These are phyloP conservation scores for Ustilago xerochloae DNA, from an alignment of 1,284 basidiomycete species.

Conservation along the genomic window DNA sequence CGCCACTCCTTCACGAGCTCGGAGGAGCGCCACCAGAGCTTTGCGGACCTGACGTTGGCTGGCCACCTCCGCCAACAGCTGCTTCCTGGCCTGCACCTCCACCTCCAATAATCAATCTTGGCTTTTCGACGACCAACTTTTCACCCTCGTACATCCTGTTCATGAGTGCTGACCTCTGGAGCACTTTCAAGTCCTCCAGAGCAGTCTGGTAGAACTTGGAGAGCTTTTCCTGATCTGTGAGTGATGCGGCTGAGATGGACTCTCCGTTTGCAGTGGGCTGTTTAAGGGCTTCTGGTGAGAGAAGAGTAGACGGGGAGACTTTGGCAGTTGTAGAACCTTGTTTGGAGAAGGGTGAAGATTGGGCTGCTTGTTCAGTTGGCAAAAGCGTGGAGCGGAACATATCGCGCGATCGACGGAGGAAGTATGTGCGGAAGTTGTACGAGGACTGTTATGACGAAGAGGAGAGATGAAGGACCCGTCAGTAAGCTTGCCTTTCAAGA, in stretches of 20 bases:
- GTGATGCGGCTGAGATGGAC: constrained; percentile 38
- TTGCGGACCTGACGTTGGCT: constrained; percentile 40
- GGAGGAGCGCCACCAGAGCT: constrained; percentile 46
- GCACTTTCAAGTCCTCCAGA: constrained; percentile 60
- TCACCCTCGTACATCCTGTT: constrained; percentile 66
- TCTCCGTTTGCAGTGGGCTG: constrained; percentile 16
- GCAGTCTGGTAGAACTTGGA: constrained; percentile 57
- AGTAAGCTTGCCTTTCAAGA: not conserved
- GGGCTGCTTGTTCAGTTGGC: constrained; percentile 36
- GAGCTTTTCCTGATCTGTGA: constrained; percentile 46
- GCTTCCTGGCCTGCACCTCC: constrained; percentile 53
- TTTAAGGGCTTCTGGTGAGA: constrained; percentile 35
- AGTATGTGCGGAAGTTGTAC: constrained; percentile 68
- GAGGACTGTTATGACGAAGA: constrained; percentile 47
- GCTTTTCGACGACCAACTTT: constrained; percentile 65
- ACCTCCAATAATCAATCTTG: constrained; percentile 57
- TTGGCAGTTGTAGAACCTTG: constrained; percentile 48
- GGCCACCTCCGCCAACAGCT: constrained; percentile 45
- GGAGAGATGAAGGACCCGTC: not conserved
- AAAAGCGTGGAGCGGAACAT: constrained; percentile 62
- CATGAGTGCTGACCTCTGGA: constrained; percentile 64
- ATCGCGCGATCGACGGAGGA: constrained; percentile 65
- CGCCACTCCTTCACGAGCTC: constrained; percentile 18
- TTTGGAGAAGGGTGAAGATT: constrained; percentile 58
- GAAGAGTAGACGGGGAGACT: constrained; percentile 53